Base-by-base conservation (phyloP, 768 basidiomycete species). In the Xerocomellus dryophilus region DNA sequence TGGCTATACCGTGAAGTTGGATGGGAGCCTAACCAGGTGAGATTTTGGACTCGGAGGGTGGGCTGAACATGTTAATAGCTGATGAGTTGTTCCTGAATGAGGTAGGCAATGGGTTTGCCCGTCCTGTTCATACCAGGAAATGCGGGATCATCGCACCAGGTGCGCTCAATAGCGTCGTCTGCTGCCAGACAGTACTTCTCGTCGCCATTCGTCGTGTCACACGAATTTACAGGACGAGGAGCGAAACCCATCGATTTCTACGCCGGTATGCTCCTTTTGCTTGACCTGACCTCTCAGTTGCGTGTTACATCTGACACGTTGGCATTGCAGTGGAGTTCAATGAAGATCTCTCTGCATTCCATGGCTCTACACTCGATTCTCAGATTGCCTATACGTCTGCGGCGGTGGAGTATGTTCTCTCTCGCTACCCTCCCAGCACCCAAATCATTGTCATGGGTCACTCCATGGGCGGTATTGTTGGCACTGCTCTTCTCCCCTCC, bases 51-150 rank as follows among this genome's bases (percentile, higher is more conserved):
- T 20, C n/a, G 25, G 21, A 42, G 18, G 48, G 70, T 59, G n/a
- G 23, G 12, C 15, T 17, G 25, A 38, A 32, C 18, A 4, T 9
- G 41, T 29, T 32, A n/a, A 15, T 20, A 31, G 34, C 52, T 55
- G 40, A 60, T 14, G 39, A 34, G 17, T 21, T 25, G 18, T 21
- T 39, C 61, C 44, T 29, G 50, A 38, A 35, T 39, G 47, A 34
- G 42, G 35, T 53, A 70, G 69, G 51, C 65, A 27, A 56, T 74
- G 49, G 91, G 93, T 36, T 66, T 81, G 17, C 97, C 97, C n/a
- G 92, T 96, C 27, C 77, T 99, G 27, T 99, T 98, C 74, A 88
- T 98, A 40, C 97, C 97, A 2, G 97, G 97, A 8, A 98, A 98
- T 68, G 96, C 96, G 21, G 97, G 97, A 6, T 95, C 92, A 2